Percentiles rank a stretch among this genome's conserved stretches.
Evolutionary conservation across 371 early-diverging fungal species (phyloP).

Genomic region (Entomophthora muscae): DNA sequence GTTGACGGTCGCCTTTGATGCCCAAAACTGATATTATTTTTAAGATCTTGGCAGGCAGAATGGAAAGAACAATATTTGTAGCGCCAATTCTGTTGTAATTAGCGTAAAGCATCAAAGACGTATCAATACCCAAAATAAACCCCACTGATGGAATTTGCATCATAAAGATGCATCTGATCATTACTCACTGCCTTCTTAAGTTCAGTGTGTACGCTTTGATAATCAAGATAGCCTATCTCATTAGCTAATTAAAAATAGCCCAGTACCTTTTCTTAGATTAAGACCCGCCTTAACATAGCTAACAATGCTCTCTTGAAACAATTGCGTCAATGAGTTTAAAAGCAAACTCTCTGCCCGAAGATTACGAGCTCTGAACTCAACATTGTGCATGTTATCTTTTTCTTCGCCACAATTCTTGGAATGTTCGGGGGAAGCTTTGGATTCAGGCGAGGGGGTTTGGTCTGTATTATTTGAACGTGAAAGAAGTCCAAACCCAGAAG

Average conservation of each 20-base stretch:
- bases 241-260: not conserved
- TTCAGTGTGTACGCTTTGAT: not conserved
- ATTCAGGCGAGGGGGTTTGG: not conserved
- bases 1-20: constrained; percentile 31
- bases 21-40: constrained; percentile 28
- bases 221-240: constrained; percentile 3
- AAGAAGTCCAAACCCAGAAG: not conserved
- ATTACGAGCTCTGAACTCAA: constrained; percentile 33
- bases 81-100: constrained; percentile 27
- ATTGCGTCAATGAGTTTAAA: constrained; percentile 28
- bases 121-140: constrained; percentile 18
- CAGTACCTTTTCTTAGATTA: constrained; percentile 34
- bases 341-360: constrained; percentile 34
- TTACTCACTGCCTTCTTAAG: constrained; percentile 11
- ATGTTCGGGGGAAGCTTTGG: not conserved
- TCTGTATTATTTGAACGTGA: not conserved
- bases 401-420: not conserved
- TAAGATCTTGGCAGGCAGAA: constrained; percentile 33
- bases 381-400: not conserved
- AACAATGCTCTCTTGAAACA: constrained; percentile 31
- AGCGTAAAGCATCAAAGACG: not conserved
- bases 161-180: constrained; percentile 11
- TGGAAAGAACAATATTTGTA: constrained; percentile 33
- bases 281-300: constrained; percentile 39
- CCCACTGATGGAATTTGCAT: constrained; percentile 16